Conservation (phyloP, 352 stramenopile genomes). For the Hyaloperonospora arabidopsidis region DNA sequence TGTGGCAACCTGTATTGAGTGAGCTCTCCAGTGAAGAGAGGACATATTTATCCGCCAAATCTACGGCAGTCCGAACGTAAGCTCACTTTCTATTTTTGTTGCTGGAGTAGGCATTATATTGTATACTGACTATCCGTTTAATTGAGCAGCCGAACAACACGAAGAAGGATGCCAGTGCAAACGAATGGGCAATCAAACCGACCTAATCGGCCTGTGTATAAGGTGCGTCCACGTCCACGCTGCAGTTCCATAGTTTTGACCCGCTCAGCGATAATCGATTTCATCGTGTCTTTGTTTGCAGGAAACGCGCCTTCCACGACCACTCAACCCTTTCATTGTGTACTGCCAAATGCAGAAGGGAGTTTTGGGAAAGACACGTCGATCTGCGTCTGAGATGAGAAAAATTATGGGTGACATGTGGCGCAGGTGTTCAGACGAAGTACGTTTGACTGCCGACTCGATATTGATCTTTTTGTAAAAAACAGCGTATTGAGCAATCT, state of each 20-base stretch:
- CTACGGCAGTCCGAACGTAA: constrained; percentile 31
- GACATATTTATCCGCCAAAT: constrained; percentile 53
- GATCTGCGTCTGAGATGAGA: constrained; percentile 58
- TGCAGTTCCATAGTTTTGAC: background rate
- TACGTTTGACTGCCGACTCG: constrained; percentile 6
- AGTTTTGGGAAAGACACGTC: constrained; percentile 38
- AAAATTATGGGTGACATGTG: constrained; percentile 83
- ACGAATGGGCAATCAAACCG: constrained; percentile 25
- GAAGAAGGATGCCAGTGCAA: constrained; percentile 32
- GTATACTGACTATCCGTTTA: background rate
- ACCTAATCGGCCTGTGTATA: constrained; percentile 19
- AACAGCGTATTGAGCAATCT: background rate
- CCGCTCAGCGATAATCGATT: constrained; percentile 5
- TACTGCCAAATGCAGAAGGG: constrained; percentile 78
- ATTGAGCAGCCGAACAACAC: constrained; percentile 35
- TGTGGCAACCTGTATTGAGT: constrained; percentile 67
- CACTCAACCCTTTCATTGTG: constrained; percentile 80
- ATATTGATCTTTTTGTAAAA: background rate
- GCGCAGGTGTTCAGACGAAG: constrained; percentile 71
- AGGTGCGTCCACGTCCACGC: constrained; percentile 12
- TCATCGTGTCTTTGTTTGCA: constrained; percentile 10
- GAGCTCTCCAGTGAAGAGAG: constrained; percentile 62
- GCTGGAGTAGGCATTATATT: background rate
- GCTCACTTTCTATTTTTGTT: constrained; percentile 8
- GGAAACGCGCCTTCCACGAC: constrained; percentile 47